Conservation (phyloP, 305 asterid genomes). For the Solanum hybrid region DNA sequence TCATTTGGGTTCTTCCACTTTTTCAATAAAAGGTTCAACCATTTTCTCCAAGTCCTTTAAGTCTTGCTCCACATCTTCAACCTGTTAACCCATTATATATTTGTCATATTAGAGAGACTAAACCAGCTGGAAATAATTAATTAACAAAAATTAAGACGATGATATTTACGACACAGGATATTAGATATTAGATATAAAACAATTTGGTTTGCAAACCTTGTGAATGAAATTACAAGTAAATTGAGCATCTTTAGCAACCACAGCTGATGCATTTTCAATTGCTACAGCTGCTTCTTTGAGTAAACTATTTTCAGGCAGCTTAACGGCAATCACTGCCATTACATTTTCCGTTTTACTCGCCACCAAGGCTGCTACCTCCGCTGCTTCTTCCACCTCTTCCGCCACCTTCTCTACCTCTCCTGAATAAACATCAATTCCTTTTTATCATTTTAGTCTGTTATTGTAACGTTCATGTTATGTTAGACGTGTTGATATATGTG, state of each 20-base stretch:
- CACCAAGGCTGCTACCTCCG: constrained; percentile 53
- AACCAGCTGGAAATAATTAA: not conserved
- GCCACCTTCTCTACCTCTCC: constrained; percentile 40
- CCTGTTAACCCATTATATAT: constrained; percentile 25
- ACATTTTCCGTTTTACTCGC: constrained; percentile 45
- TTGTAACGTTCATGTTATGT: not conserved
- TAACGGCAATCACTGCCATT: constrained; percentile 33
- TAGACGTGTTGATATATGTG: not conserved
- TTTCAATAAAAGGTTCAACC: constrained; percentile 43
- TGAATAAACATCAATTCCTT: constrained; percentile 1
- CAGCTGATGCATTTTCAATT: constrained; percentile 38
- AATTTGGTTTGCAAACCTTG: constrained; percentile 26
- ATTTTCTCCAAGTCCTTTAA: constrained; percentile 43
- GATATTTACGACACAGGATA: not conserved
- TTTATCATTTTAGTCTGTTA: not conserved
- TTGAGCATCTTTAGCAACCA: constrained; percentile 49
- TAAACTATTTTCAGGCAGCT: constrained; percentile 42
- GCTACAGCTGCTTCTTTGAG: constrained; percentile 51
- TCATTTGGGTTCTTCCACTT: constrained; percentile 16
- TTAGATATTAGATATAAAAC: not conserved
- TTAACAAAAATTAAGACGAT: not conserved
- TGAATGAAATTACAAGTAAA: constrained; percentile 35
- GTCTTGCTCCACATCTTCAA: constrained; percentile 56
- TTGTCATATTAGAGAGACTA: not conserved
- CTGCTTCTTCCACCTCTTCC: constrained; percentile 53